Conservation (phyloP, 176 grass and related monocot genomes). For the Themeda triandra region DNA sequence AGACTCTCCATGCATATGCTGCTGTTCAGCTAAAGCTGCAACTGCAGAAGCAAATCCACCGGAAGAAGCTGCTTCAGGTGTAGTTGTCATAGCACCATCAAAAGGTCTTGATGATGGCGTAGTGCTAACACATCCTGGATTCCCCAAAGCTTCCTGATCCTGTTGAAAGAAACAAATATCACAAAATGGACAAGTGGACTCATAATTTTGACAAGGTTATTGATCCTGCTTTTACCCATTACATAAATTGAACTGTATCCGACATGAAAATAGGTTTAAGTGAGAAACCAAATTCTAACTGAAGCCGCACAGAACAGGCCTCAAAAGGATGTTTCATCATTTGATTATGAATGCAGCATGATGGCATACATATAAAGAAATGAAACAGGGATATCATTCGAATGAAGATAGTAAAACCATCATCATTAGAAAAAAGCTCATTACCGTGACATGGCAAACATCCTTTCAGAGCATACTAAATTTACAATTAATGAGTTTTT, state of each 20-base stretch:
- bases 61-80: conserved; percentile 42
- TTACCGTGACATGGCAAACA: background rate
- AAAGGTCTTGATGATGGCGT: conserved; percentile 20
- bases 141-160: conserved; percentile 63
- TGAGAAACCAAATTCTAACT: background rate
- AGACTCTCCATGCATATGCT: conserved; percentile 50
- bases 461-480: background rate
- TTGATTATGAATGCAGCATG: background rate
- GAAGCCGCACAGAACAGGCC: background rate
- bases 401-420: conserved; percentile 1
- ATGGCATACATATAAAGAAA: background rate
- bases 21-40: conserved; percentile 76
- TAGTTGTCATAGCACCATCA: background rate
- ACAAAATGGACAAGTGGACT: background rate
- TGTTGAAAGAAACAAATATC: conserved; percentile 32
- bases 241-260: background rate
- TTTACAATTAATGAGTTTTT: background rate
- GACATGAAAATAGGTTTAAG: background rate
- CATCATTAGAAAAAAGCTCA: background rate
- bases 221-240: background rate
- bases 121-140: conserved; percentile 9
- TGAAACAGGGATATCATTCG: background rate
- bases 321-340: background rate
- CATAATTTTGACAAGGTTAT: conserved; percentile 16
- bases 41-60: conserved; percentile 70